These are phyloP conservation scores for Oryza officinalis DNA, from an alignment of 176 grass and related monocot species.

Conservation along the genomic window DNA sequence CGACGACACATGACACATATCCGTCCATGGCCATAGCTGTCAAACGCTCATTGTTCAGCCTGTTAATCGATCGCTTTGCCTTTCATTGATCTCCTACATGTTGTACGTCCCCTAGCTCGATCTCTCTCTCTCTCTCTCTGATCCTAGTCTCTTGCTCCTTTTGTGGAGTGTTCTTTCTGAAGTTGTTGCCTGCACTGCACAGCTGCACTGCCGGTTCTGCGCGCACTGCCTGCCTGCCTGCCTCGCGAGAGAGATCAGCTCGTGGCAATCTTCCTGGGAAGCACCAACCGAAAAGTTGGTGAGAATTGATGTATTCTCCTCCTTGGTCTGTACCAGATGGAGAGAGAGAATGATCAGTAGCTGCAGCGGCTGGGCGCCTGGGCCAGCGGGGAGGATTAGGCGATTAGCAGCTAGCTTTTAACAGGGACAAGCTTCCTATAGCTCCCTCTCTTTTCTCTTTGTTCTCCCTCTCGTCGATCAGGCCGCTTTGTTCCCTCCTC, in stretches of 20 bases:
- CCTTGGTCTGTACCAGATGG: slow-evolving; percentile 45
- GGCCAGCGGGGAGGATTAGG: not conserved
- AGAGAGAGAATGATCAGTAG: slow-evolving; percentile 28
- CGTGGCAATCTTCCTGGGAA: slow-evolving; percentile 35
- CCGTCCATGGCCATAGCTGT: not conserved
- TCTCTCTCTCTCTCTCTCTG: no score
- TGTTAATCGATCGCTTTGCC: not conserved
- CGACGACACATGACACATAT: not conserved
- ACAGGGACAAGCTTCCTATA: slow-evolving; percentile 75
- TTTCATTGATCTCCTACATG: not conserved
- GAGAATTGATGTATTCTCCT: slow-evolving; percentile 59
- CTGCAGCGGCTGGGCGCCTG: not conserved
- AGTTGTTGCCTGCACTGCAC: not conserved
- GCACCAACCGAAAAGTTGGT: slow-evolving; percentile 64
- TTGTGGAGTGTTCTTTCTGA: not conserved
- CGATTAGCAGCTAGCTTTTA: slow-evolving; percentile 46
- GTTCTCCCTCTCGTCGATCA: slow-evolving; percentile 46
- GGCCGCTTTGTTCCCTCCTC: slow-evolving; percentile 62
- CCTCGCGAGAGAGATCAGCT: not conserved
- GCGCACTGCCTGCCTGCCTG: not conserved
- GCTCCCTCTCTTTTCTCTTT: slow-evolving; percentile 62
- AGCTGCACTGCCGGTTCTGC: no score
- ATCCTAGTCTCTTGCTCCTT: not conserved
- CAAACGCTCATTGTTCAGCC: not conserved
- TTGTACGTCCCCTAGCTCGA: not conserved